These are phyloP conservation scores for Tylopilus sp. DNA, from an alignment of 1,284 basidiomycete genomes.

Conservation along the genomic window DNA sequence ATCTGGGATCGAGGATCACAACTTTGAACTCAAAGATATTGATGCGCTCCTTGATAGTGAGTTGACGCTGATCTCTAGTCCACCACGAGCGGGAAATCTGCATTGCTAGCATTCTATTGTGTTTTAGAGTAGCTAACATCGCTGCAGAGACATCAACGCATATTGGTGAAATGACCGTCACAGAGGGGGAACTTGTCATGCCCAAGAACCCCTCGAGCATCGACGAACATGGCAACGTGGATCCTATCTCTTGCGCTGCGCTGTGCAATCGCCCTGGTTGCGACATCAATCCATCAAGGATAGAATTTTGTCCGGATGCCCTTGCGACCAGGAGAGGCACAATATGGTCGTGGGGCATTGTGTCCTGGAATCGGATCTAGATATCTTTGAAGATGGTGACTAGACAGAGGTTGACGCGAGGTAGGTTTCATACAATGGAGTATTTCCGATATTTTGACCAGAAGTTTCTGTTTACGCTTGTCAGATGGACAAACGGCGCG, in stretches of 20 bases:
- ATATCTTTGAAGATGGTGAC: conserved; percentile 56
- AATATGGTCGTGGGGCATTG: conserved; percentile 65
- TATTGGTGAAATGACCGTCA: conserved; percentile 44
- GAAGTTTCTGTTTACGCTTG: conserved; percentile 50
- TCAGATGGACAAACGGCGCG: conserved; percentile 67
- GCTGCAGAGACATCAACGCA: background rate
- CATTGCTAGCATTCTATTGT: conserved; percentile 36
- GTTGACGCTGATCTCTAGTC: conserved; percentile 65
- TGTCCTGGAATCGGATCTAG: conserved; percentile 69
- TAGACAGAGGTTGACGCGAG: conserved; percentile 47
- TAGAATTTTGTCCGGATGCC: conserved; percentile 61
- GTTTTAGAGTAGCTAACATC: background rate
- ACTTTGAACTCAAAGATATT: conserved; percentile 70
- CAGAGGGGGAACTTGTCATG: conserved; percentile 45
- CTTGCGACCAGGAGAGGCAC: conserved; percentile 55
- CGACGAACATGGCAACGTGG: conserved; percentile 54
- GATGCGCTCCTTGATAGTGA: conserved; percentile 68
- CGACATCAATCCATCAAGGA: conserved; percentile 57
- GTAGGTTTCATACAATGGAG: conserved; percentile 20
- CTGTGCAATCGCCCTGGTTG: conserved; percentile 74
- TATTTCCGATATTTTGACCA: conserved; percentile 2
- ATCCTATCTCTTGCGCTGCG: conserved; percentile 68
- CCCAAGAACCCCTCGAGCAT: conserved; percentile 54
- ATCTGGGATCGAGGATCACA: conserved; percentile 42
- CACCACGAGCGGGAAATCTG: conserved; percentile 81